Evolutionary conservation across 1,284 basidiomycete species (phyloP), one percentile per base, ranked within the genome.

Genomic region (Ceraceosorus bombacis): DNA sequence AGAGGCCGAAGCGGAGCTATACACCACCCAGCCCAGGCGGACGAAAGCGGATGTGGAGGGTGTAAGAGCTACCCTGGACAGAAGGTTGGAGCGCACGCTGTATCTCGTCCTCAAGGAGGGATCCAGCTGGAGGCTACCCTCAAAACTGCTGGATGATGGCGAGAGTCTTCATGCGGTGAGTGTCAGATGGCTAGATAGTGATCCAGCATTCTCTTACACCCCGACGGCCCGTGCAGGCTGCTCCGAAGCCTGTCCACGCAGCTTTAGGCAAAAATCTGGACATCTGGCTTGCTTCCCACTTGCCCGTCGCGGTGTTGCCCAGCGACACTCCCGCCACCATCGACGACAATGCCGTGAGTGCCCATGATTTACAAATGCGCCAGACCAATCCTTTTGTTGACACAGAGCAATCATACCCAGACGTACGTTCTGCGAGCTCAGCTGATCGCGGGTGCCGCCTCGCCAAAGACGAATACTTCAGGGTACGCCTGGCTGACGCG

Each of bases 401-500:
- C 46, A 41, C 49, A 38, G 36, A n/a, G 43, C 51, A 50, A 36
- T 9, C 49, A 36, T 41, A 7, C n/a, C 5, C 55, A 68, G 70
- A 72, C 69, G 7, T 76, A 73, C 60, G 64, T 73, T 40, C 58
- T 76, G 49, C 63, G 66, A 8, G 73, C 60, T 15, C 74, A 71
- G 43, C 59, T 75, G 17, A 53, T 76, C 13, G 67, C 73, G 0
- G 74, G 74, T 8, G 60, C 70, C 17, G 63, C 71, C 36, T 51
- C 62, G 56, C 52, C 62, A 6, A 39, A 5, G 10, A 82, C 66
- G 78, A 67, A 78, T 57, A 80, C 87, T 59, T 80, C 81, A 54
- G 88, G 89, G 69, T 91, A 89, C 80, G 89, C 88, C 17, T 93
- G 90, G 90, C 81, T 92, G 64, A 91, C 89, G 59, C 89, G 90